Conservation (phyloP, 106 monocot species). For the Vanilla planifolia region DNA sequence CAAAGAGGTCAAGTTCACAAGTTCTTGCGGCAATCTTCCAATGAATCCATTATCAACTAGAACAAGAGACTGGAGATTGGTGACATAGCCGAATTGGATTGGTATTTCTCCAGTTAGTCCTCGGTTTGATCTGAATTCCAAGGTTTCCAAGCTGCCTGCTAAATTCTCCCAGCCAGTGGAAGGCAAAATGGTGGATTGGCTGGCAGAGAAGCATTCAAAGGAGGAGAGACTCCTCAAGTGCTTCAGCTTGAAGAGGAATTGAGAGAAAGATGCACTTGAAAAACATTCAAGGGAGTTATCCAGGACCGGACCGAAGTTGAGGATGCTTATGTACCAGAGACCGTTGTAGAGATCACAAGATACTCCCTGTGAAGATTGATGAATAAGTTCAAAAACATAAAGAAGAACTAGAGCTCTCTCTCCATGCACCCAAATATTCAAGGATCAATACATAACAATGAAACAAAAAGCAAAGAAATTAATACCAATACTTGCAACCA, state of each 20-base stretch:
- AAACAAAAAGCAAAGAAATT: too few relatives aligned
- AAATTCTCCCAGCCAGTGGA: slow-evolving; percentile 48
- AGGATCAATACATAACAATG: too few relatives aligned
- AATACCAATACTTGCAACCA: too few relatives aligned
- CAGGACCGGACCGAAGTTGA: slow-evolving; percentile 66
- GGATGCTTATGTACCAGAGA: slow-evolving; percentile 55
- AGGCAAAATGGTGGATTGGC: slow-evolving; percentile 28
- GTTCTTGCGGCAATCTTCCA: slow-evolving; percentile 41
- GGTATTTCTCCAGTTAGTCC: slow-evolving; percentile 56
- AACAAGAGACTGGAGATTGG: slow-evolving; percentile 57
- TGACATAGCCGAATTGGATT: slow-evolving; percentile 22
- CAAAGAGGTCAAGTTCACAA: slow-evolving; percentile 28
- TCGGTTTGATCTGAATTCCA: slow-evolving; percentile 69
- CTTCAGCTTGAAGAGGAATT: slow-evolving; percentile 48
- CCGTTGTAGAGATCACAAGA: slow-evolving; percentile 75
- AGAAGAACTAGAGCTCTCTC: too few relatives aligned
- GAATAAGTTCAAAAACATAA: neutral
- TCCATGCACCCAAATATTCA: too few relatives aligned
- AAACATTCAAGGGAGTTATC: slow-evolving; percentile 82
- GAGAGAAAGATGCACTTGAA: slow-evolving; percentile 36
- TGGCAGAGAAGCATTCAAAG: slow-evolving; percentile 62
- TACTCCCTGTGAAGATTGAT: slow-evolving; percentile 44
- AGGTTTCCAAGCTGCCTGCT: slow-evolving; percentile 48
- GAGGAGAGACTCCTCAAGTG: slow-evolving; percentile 57
- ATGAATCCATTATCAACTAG: slow-evolving; percentile 50